These are phyloP conservation scores for Lagenidium sp. DNA, from an alignment of 352 stramenopile genomes.

Conservation along the genomic window DNA sequence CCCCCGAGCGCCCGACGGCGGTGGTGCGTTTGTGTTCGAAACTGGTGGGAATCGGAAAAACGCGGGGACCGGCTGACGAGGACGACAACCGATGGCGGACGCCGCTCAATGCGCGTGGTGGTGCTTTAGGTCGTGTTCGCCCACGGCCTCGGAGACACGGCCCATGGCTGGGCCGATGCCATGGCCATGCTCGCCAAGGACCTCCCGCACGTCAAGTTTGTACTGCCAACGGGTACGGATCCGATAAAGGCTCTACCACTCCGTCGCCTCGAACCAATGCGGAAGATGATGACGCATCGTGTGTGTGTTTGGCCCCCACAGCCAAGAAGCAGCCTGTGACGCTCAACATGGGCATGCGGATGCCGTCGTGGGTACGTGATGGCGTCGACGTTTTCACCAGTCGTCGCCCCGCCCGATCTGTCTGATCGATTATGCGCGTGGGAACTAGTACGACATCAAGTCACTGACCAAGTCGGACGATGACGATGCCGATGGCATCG, in stretches of 20 bases:
- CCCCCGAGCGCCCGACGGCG: slow-evolving; percentile 15
- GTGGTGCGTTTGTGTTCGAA: slow-evolving; percentile 2
- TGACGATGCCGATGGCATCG: slow-evolving; percentile 87
- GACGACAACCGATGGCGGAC: no score
- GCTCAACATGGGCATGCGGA: slow-evolving; percentile 92
- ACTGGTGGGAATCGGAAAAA: no score
- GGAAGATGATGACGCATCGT: background rate
- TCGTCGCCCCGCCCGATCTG: background rate
- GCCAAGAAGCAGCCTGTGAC: slow-evolving; percentile 88
- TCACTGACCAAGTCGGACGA: slow-evolving; percentile 81
- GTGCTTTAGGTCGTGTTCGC: slow-evolving; percentile 71
- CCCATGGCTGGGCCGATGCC: slow-evolving; percentile 74
- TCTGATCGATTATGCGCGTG: background rate
- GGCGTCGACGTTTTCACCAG: background rate
- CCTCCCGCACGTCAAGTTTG: slow-evolving; percentile 67
- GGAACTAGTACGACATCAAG: slow-evolving; percentile 91
- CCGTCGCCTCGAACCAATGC: no score
- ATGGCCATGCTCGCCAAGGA: slow-evolving; percentile 43
- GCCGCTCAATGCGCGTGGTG: no score
- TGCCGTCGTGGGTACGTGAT: slow-evolving; percentile 83
- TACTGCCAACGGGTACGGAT: slow-evolving; percentile 51
- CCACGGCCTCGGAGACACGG: slow-evolving; percentile 91
- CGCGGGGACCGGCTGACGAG: no score
- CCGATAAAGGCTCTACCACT: no score
- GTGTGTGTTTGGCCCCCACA: slow-evolving; percentile 10